These are phyloP conservation scores for Striga asiatica DNA, from an alignment of 257 asterid genomes.

Conservation along the genomic window DNA sequence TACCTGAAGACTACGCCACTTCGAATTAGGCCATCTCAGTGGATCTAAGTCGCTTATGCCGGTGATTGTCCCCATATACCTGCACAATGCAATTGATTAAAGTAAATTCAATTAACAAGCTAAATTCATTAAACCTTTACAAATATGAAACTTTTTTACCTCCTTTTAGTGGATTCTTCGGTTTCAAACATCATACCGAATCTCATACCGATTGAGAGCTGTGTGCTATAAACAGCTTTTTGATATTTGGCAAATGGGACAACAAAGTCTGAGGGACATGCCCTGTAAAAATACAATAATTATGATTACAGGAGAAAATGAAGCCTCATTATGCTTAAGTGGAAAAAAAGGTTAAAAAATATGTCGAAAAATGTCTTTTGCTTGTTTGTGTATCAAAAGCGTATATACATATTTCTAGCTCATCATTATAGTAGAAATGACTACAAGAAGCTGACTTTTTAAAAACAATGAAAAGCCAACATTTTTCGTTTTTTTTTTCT, in stretches of 20 bases:
- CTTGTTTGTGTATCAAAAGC: too few species aligned
- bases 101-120: not conserved
- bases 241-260: conserved; percentile 56
- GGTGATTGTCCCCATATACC: conserved; percentile 71
- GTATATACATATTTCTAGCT: too few species aligned
- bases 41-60: conserved; percentile 70
- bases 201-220: conserved; percentile 71
- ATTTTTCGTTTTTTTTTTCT: too few species aligned
- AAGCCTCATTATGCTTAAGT: too few species aligned
- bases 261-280: conserved; percentile 80
- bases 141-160: conserved; percentile 25
- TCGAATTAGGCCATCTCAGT: conserved; percentile 76
- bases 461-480: too few species aligned
- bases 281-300: conserved; percentile 30
- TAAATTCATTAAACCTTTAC: not conserved
- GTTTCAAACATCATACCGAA: conserved; percentile 94
- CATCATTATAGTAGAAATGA: too few species aligned
- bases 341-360: too few species aligned
- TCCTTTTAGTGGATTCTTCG: conserved; percentile 83
- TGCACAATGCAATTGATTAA: conserved; percentile 8
- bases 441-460: too few species aligned
- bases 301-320: not conserved
- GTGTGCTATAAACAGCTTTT: conserved; percentile 57
- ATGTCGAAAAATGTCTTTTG: too few species aligned
- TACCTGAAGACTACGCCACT: conserved; percentile 85